Percentiles rank a stretch among this genome's conserved stretches.
These are phyloP conservation scores for Colletotrichum tropicicola DNA, from an alignment of 2,329 filamentous ascomycete genomes.

Conservation along the genomic window DNA sequence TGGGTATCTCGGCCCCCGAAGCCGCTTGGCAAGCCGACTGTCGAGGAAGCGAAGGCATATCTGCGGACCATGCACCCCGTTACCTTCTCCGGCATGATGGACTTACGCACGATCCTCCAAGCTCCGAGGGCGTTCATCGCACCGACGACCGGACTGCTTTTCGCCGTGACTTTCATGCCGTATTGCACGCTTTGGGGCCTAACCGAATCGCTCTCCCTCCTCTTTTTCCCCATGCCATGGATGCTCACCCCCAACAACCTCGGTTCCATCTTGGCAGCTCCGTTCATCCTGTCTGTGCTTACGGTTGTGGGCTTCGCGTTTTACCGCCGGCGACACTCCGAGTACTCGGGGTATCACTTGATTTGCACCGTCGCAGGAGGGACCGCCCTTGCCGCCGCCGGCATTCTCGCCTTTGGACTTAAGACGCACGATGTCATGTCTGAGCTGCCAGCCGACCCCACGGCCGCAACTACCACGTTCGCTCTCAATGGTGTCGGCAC, in stretches of 20 bases:
- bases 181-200: conserved; percentile 57
- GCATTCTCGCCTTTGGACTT: conserved; percentile 56
- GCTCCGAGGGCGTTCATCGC: conserved; percentile 56
- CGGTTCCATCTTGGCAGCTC: conserved; percentile 54
- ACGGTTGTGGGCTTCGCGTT: conserved; percentile 43
- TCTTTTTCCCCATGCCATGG: conserved; percentile 53
- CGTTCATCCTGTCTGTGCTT: conserved; percentile 51
- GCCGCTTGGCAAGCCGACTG: conserved; percentile 37
- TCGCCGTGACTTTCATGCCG: conserved; percentile 54
- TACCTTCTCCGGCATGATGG: conserved; percentile 44
- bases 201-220: conserved; percentile 52
- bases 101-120: conserved; percentile 48
- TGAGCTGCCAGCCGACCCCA: conserved; percentile 32
- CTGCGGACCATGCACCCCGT: conserved; percentile 48
- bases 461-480: conserved; percentile 35
- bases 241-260: conserved; percentile 49
- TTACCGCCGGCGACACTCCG: conserved; percentile 39
- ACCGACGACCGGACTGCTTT: conserved; percentile 58
- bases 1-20: conserved; percentile 1
- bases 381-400: conserved; percentile 48
- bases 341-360: conserved; percentile 44
- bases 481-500: conserved; percentile 36
- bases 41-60: conserved; percentile 46
- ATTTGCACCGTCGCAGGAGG: conserved; percentile 46
- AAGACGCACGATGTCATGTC: conserved; percentile 48